Evolutionary conservation across 2,329 filamentous ascomycete genomes (phyloP).

Genomic region (Ascochyta lentis): DNA sequence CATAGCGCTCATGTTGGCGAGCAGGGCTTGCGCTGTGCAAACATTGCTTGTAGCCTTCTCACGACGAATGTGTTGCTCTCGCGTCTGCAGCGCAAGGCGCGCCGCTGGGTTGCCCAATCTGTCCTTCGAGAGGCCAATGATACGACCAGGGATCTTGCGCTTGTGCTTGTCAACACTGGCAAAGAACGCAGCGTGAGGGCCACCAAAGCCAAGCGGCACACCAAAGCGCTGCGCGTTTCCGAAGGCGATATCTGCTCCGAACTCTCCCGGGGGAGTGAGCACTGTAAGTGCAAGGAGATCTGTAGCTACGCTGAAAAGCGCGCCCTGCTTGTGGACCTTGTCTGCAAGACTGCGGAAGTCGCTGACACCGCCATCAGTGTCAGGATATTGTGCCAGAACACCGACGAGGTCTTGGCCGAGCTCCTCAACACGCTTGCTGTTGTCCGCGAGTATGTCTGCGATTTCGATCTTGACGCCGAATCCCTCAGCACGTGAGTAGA

Average conservation of each 20-base stretch:
- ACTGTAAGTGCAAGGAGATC: slow-evolving; percentile 87
- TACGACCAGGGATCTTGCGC: slow-evolving; percentile 88
- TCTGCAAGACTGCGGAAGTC: slow-evolving; percentile 79
- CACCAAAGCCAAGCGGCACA: slow-evolving; percentile 89
- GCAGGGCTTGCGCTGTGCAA: slow-evolving; percentile 90
- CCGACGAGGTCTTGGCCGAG: slow-evolving; percentile 84
- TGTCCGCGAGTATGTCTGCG: slow-evolving; percentile 72
- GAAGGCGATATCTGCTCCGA: slow-evolving; percentile 93
- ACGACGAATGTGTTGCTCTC: slow-evolving; percentile 93
- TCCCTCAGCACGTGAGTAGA: slow-evolving; percentile 85
- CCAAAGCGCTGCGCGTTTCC: slow-evolving; percentile 91
- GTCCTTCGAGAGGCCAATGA: slow-evolving; percentile 92
- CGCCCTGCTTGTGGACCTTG: slow-evolving; percentile 76
- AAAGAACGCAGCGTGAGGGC: slow-evolving; percentile 97
- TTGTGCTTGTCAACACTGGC: slow-evolving; percentile 90
- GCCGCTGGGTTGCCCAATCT: slow-evolving; percentile 81
- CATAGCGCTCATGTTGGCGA: slow-evolving; percentile 95
- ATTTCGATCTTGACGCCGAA: slow-evolving; percentile 83
- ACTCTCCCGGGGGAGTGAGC: slow-evolving; percentile 88
- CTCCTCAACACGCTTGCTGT: slow-evolving; percentile 70
- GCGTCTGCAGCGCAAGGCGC: slow-evolving; percentile 84
- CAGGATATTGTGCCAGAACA: slow-evolving; percentile 93
- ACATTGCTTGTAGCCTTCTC: slow-evolving; percentile 99
- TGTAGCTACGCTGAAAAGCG: slow-evolving; percentile 84
- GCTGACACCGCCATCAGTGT: slow-evolving; percentile 80